These are phyloP conservation scores for Apiotrichum montevideense DNA, from an alignment of 1,284 basidiomycete genomes.

Conservation along the genomic window DNA sequence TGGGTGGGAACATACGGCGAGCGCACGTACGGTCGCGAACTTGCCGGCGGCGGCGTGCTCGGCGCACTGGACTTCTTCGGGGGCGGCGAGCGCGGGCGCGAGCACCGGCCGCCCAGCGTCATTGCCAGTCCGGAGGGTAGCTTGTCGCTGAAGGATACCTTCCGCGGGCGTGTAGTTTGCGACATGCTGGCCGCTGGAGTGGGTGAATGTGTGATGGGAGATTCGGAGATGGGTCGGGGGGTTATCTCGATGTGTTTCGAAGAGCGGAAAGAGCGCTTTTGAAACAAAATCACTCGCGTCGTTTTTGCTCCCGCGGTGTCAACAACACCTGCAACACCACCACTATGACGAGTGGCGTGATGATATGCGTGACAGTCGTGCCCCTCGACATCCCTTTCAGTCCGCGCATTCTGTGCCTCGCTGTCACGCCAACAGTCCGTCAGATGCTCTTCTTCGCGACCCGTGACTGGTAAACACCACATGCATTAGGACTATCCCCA, in stretches of 20 bases:
- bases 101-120: not conserved
- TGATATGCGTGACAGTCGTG: no score
- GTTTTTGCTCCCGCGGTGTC: no score
- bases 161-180: not conserved
- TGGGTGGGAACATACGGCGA: conserved; percentile 4
- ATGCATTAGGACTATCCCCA: no score
- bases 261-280: no score
- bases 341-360: no score
- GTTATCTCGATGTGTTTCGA: not conserved
- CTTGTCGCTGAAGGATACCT: conserved; percentile 6
- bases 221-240: not conserved
- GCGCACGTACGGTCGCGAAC: not conserved
- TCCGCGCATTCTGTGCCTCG: no score
- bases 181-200: not conserved
- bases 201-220: not conserved
- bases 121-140: not conserved
- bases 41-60: not conserved
- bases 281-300: no score
- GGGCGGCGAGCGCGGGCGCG: not conserved
- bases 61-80: not conserved
- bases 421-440: no score
- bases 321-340: no score
- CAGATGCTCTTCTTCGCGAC: no score
- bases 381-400: no score
- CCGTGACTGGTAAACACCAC: no score